Evolutionary conservation across 768 basidiomycete species (phyloP).

Genomic region (Bullera alba): DNA sequence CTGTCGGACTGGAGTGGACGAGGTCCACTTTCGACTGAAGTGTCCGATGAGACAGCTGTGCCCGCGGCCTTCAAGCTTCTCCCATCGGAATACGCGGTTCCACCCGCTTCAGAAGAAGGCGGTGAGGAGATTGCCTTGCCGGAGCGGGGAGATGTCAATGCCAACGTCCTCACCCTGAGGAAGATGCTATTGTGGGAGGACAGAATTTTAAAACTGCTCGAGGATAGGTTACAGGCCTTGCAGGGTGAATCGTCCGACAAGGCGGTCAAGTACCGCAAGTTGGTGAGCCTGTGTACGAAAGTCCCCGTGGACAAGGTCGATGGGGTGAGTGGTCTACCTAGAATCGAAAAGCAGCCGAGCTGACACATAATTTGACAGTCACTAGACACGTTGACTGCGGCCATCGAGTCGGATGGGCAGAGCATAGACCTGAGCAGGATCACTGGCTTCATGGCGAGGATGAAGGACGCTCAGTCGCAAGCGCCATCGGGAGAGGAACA

Average conservation of each 20-base stretch:
- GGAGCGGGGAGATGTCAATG: constrained; percentile 45
- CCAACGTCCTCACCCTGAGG: constrained; percentile 59
- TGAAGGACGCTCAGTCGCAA: constrained; percentile 18
- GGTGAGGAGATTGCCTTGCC: constrained; percentile 51
- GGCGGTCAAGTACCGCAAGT: constrained; percentile 83
- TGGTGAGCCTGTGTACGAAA: constrained; percentile 81
- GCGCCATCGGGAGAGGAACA: background rate
- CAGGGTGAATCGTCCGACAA: constrained; percentile 79
- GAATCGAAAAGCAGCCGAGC: background rate
- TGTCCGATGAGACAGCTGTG: constrained; percentile 46
- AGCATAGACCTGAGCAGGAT: constrained; percentile 28
- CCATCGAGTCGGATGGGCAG: constrained; percentile 39
- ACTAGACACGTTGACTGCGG: constrained; percentile 38
- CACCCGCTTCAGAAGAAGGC: constrained; percentile 44
- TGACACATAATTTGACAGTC: constrained; percentile 21
- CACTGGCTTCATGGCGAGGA: constrained; percentile 31
- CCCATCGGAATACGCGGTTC: background rate
- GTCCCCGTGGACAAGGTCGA: constrained; percentile 83
- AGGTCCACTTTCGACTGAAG: constrained; percentile 49
- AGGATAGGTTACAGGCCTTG: constrained; percentile 60
- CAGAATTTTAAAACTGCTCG: constrained; percentile 67
- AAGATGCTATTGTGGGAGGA: constrained; percentile 77
- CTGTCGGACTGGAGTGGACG: constrained; percentile 54
- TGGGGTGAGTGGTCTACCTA: constrained; percentile 56
- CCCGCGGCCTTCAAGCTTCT: constrained; percentile 37